Percentiles rank a stretch among this genome's conserved stretches.
Evolutionary conservation across 768 basidiomycete species (phyloP).

Genomic region (Pisolithus microcarpus): DNA sequence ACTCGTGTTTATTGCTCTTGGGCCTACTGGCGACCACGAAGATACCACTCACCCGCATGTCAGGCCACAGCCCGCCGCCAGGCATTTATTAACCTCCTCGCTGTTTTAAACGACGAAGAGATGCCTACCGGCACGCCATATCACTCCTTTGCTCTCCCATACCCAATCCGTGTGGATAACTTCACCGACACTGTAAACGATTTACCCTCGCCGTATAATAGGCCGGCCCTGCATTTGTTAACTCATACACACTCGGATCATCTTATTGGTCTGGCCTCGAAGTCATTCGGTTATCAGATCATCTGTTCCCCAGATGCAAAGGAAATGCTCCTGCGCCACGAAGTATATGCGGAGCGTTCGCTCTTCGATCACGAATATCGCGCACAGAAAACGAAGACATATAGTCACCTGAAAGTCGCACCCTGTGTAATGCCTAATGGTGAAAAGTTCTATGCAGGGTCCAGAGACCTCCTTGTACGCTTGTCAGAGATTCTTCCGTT

Average conservation of each 20-base stretch:
- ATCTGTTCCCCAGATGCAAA: slow-evolving; percentile 82
- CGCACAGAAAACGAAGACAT: slow-evolving; percentile 40
- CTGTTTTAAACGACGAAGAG: neutral
- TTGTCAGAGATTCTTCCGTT: neutral
- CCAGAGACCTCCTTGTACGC: slow-evolving; percentile 64
- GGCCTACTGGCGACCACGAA: neutral
- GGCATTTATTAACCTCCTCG: neutral
- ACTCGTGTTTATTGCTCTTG: neutral
- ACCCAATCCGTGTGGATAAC: slow-evolving; percentile 80
- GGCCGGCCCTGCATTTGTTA: slow-evolving; percentile 59
- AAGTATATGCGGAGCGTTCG: slow-evolving; percentile 60
- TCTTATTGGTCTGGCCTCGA: slow-evolving; percentile 64
- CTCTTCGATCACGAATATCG: slow-evolving; percentile 38
- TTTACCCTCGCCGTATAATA: slow-evolving; percentile 25
- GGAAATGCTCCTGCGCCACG: slow-evolving; percentile 75
- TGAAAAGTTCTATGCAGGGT: slow-evolving; percentile 39
- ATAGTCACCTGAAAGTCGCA: slow-evolving; percentile 57
- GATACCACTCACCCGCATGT: neutral
- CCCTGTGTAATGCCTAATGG: slow-evolving; percentile 44
- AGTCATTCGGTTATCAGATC: slow-evolving; percentile 65
- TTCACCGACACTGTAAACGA: slow-evolving; percentile 47
- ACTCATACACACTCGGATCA: slow-evolving; percentile 91
- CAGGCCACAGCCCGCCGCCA: neutral
- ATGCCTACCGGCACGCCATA: slow-evolving; percentile 80
- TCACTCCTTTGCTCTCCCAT: slow-evolving; percentile 69